Percentiles rank a stretch among this genome's conserved stretches.
Evolutionary conservation across 2,329 filamentous ascomycete genomes (phyloP).

Genomic region (Tricladium varicosporioides): DNA sequence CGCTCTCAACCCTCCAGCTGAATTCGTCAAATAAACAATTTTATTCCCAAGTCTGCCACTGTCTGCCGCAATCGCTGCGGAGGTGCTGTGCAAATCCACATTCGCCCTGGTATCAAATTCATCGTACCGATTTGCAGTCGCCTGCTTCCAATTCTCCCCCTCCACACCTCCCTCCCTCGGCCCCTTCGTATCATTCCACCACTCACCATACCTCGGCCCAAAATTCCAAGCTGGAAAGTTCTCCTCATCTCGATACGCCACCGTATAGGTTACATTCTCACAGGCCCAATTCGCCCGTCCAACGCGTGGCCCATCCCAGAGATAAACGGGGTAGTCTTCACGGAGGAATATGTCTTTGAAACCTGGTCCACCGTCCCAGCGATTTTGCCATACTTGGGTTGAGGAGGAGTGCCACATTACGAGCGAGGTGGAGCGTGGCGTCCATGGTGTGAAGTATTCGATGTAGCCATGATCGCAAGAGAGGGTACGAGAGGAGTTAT

Average conservation of each 20-base stretch:
- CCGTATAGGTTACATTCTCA: constrained; percentile 6
- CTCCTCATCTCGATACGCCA: constrained; percentile 8
- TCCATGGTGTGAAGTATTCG: constrained; percentile 16
- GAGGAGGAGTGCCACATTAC: constrained; percentile 17
- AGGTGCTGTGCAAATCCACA: constrained; percentile 8
- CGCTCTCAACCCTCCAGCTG: constrained; percentile 13
- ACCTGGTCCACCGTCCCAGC: constrained; percentile 18
- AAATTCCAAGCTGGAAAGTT: constrained; percentile 19
- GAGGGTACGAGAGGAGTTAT: constrained; percentile 5
- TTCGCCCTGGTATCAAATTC: constrained; percentile 16
- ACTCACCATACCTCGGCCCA: constrained; percentile 11
- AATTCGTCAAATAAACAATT: constrained; percentile 18
- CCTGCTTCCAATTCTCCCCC: constrained; percentile 10
- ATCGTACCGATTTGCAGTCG: constrained; percentile 12
- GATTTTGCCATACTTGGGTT: constrained; percentile 19
- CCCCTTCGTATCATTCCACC: constrained; percentile 15
- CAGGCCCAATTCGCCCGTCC: constrained; percentile 17
- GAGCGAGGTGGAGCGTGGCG: constrained; percentile 10
- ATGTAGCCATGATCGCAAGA: constrained; percentile 18
- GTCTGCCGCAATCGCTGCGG: constrained; percentile 13
- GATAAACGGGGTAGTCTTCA: constrained; percentile 15
- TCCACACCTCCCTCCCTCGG: background rate
- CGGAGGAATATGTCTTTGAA: constrained; percentile 18
- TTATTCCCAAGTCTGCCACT: constrained; percentile 8
- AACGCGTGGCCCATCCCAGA: constrained; percentile 15